phyloP scores from a whole-genome alignment of 441 rosid genomes.

The Rhodomyrtus psidioides region DNA sequence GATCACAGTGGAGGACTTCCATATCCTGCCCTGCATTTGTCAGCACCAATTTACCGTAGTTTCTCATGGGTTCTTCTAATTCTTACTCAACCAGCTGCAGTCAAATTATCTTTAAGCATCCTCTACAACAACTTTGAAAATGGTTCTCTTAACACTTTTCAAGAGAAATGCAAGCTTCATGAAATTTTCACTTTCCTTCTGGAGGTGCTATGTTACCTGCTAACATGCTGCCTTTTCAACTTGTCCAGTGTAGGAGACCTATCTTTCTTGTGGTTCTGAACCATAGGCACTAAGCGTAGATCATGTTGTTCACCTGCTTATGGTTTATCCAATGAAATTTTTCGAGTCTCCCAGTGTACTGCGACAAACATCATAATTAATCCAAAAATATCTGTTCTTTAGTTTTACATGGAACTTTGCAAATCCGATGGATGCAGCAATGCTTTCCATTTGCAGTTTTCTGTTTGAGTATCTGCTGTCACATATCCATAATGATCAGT shows the following conservation, averaged over 20 bases:
- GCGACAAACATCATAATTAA: background rate
- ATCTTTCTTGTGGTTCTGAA: background rate
- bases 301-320: background rate
- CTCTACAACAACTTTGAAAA: background rate
- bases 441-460: background rate
- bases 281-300: background rate
- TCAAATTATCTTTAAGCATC: background rate
- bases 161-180: background rate
- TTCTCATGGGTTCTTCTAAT: background rate
- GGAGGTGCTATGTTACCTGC: background rate
- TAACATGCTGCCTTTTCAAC: background rate
- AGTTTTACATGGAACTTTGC: background rate
- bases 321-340: background rate
- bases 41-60: background rate
- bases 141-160: background rate
- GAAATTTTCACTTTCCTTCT: background rate
- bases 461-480: background rate
- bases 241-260: background rate
- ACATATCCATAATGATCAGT: background rate
- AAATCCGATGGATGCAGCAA: too few species aligned
- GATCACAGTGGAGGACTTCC: background rate
- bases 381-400: background rate
- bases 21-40: background rate
- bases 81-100: background rate
- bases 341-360: background rate